Base-by-base conservation (phyloP, 1,284 basidiomycete genomes). In the Cutaneotrichosporon curvatum region DNA sequence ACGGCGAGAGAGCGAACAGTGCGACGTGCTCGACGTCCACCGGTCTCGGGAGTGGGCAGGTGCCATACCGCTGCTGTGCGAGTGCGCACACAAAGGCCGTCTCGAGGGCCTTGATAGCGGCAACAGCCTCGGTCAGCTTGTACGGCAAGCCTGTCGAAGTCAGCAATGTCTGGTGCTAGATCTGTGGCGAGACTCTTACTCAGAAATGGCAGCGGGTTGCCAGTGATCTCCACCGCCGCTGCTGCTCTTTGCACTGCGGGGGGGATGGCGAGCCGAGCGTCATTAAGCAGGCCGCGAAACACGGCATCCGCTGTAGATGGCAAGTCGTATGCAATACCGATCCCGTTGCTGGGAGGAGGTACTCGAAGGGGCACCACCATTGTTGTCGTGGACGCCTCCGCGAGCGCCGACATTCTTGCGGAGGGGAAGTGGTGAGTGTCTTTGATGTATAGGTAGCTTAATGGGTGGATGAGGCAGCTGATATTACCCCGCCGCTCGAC, bases 61-160 rank as follows among this genome's bases (percentile, higher is more conserved):
- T 16, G 25, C 40, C 47, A 40, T 39, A 52, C 2, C 50, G 46
- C 37, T 38, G 19, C 20, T 28, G 16, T 2, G 37, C 46, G 15
- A 48, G 48, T 16, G 47, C 47, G 12, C 33, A n/a, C 10, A 40
- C 47, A 18, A 53, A 48, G 10, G 43, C 39, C 1, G 51, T 47
- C 23, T 52, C 51, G 22, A 48, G 47, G 2, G 43, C 51, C 30
- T 52, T 52, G 36, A 52, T 35, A 5, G 43, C 40, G 0, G 43
- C n/a, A 37, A 48, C 35, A 4, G 33, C 46, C 28, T 52, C 51
- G 32, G 43, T 33, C 25, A 52, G 43, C 40, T 46, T 48, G 40
- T 43, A 48, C 18, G 51, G 47, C 2, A 48, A 37, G 22, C 28
- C 46, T 48, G 23, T 2, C 7, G 25, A 28, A 8, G 18, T 35